Conservation (phyloP, 1,139 yeast genomes). For the Zygosaccharomyces pseudobailii region DNA sequence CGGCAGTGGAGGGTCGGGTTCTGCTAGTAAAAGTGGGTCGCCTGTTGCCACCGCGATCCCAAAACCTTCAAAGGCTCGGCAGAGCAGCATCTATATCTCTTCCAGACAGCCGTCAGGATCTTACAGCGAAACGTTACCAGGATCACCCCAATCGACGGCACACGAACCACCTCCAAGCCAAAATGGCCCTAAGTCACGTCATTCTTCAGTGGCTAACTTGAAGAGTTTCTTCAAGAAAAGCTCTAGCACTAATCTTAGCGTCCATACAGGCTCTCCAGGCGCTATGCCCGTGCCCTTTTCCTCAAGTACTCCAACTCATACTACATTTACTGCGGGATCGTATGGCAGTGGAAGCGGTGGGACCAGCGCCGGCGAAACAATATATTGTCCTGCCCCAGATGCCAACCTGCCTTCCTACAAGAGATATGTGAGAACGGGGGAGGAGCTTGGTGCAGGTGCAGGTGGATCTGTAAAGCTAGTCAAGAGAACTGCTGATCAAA, state of each 20-base stretch:
- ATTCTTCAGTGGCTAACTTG: conserved; percentile 71
- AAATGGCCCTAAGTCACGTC: conserved; percentile 38
- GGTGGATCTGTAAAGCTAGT: conserved; percentile 88
- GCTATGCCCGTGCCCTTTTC: conserved; percentile 19
- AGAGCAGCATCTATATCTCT: conserved; percentile 31
- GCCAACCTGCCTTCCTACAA: conserved; percentile 53
- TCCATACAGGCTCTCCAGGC: conserved; percentile 22
- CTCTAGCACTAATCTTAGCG: conserved; percentile 14
- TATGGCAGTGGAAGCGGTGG: conserved; percentile 24
- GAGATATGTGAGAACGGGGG: conserved; percentile 78
- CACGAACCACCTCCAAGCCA: conserved; percentile 27
- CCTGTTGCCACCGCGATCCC: conserved; percentile 30
- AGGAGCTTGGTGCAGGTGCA: conserved; percentile 91
- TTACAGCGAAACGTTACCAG: conserved; percentile 24
- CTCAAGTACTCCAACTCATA: conserved; percentile 16
- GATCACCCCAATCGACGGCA: conserved; percentile 25
- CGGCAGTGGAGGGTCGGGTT: not conserved
- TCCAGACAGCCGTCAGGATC: conserved; percentile 34
- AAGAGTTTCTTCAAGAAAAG: conserved; percentile 55
- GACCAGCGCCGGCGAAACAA: conserved; percentile 25
- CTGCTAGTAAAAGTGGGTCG: conserved; percentile 4
- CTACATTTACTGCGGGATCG: conserved; percentile 16
- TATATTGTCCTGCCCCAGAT: conserved; percentile 32
- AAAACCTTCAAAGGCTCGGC: conserved; percentile 33
- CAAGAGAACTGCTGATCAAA: conserved; percentile 61